A percentile compares a stretch with the other conserved stretches of the same genome.
phyloP scores from a whole-genome alignment of 805 yeast species.

The Clavispora phyllophila region DNA sequence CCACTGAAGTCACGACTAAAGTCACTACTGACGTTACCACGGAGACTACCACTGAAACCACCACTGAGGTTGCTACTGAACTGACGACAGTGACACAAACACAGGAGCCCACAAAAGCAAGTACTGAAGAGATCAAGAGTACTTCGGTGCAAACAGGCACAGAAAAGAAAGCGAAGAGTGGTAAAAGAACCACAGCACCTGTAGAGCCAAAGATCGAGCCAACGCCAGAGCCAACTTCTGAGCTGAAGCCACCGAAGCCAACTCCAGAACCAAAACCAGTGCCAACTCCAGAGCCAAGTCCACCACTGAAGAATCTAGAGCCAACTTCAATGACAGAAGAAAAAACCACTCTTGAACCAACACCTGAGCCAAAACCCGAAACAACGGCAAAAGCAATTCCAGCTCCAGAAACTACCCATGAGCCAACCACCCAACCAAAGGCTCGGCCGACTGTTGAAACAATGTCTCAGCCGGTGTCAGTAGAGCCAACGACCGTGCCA shows the following conservation, averaged over 20 bases:
- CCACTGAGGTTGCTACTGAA: neutral
- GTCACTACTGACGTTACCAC: too few relatives aligned
- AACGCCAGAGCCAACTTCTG: neutral
- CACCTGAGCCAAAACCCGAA: neutral
- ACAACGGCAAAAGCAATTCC: too few relatives aligned
- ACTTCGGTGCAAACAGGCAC: neutral
- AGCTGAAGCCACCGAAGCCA: neutral
- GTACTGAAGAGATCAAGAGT: neutral
- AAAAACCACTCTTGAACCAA: too few relatives aligned
- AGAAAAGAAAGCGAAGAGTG: neutral
- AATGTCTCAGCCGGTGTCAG: too few relatives aligned
- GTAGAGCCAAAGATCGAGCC: neutral
- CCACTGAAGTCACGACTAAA: neutral
- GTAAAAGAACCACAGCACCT: too few relatives aligned
- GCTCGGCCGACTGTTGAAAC: too few relatives aligned
- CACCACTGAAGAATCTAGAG: neutral
- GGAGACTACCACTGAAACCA: neutral
- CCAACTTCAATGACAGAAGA: neutral
- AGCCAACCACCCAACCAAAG: too few relatives aligned
- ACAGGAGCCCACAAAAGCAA: neutral
- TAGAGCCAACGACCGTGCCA: too few relatives aligned
- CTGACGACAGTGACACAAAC: neutral
- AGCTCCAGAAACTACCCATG: too few relatives aligned
- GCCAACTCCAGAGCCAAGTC: neutral
- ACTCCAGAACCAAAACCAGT: neutral